A percentile compares a stretch with the other conserved stretches of the same genome.
Evolutionary conservation across 495 filamentous ascomycete genomes (phyloP).

Genomic region (Viridothelium virens): DNA sequence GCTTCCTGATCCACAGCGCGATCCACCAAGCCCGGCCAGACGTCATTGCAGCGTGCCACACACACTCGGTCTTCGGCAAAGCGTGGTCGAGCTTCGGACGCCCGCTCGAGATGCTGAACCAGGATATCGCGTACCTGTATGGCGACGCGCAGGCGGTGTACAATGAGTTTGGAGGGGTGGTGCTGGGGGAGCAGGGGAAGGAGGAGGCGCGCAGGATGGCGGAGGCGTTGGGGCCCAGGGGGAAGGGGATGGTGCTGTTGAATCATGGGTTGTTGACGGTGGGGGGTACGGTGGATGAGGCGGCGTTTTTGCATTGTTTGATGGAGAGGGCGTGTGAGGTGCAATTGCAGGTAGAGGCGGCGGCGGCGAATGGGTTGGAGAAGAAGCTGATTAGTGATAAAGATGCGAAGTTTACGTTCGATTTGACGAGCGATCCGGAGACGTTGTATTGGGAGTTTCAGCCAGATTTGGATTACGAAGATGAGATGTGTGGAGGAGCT

Average conservation of each 20-base stretch:
- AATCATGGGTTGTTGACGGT: constrained; percentile 40
- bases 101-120: constrained; percentile 40
- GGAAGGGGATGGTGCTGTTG: constrained; percentile 35
- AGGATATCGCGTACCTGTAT: constrained; percentile 38
- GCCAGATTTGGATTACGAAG: constrained; percentile 37
- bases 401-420: constrained; percentile 35
- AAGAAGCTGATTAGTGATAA: constrained; percentile 35
- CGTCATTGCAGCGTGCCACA: constrained; percentile 36
- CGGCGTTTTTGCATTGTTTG: constrained; percentile 34
- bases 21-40: constrained; percentile 37
- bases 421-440: constrained; percentile 34
- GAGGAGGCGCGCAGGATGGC: constrained; percentile 37
- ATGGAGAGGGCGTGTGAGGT: constrained; percentile 39
- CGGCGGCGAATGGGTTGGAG: constrained; percentile 33
- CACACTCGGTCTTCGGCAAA: constrained; percentile 33
- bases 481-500: constrained; percentile 24
- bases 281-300: constrained; percentile 38
- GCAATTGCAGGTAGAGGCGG: constrained; percentile 36
- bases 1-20: constrained; percentile 37
- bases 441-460: constrained; percentile 37
- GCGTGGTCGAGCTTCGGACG: constrained; percentile 35
- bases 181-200: constrained; percentile 24
- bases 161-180: constrained; percentile 35
- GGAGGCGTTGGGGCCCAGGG: constrained; percentile 33
- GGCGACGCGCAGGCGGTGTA: constrained; percentile 38